Conservation (phyloP, 2,329 filamentous ascomycete species). For the Aspergillus carbonarius region DNA sequence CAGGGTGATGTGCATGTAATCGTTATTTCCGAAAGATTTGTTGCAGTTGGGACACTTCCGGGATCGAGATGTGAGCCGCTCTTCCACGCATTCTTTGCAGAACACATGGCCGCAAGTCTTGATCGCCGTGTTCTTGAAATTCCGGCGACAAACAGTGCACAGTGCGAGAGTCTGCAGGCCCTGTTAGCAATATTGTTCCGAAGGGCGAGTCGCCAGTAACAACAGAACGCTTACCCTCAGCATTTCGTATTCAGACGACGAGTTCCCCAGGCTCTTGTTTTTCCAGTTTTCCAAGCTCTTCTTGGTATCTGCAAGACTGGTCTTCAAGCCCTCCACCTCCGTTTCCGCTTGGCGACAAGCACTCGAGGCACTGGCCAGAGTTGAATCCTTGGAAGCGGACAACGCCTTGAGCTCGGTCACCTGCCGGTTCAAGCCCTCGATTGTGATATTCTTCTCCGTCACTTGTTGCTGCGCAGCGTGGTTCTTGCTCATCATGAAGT, state of each 20-base stretch:
- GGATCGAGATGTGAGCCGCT: slow-evolving; percentile 83
- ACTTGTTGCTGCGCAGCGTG: slow-evolving; percentile 71
- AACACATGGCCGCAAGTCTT: slow-evolving; percentile 95
- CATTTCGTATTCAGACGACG: slow-evolving; percentile 78
- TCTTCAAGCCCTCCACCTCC: slow-evolving; percentile 77
- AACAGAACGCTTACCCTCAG: slow-evolving; percentile 65
- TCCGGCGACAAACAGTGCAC: slow-evolving; percentile 87
- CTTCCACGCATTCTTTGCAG: slow-evolving; percentile 85
- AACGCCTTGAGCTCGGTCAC: slow-evolving; percentile 72
- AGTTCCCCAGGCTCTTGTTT: slow-evolving; percentile 76
- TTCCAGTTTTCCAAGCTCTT: slow-evolving; percentile 87
- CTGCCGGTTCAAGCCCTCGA: slow-evolving; percentile 73
- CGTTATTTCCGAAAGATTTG: slow-evolving; percentile 84
- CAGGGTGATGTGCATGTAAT: slow-evolving; percentile 69
- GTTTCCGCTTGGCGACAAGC: slow-evolving; percentile 61
- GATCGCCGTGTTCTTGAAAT: slow-evolving; percentile 91
- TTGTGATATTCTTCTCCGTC: slow-evolving; percentile 66
- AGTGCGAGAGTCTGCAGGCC: slow-evolving; percentile 66
- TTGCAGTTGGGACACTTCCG: slow-evolving; percentile 95
- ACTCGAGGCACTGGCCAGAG: slow-evolving; percentile 63
- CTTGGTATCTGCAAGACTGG: slow-evolving; percentile 72
- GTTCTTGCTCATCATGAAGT: slow-evolving; percentile 68
- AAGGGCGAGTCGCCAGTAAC: not conserved
- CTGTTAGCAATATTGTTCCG: slow-evolving; percentile 16
- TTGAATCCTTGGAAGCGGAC: slow-evolving; percentile 73